A percentile compares a stretch with the other conserved stretches of the same genome.
Evolutionary conservation across 805 yeast species (phyloP).

Genomic region (Jamesozyma lodderae): DNA sequence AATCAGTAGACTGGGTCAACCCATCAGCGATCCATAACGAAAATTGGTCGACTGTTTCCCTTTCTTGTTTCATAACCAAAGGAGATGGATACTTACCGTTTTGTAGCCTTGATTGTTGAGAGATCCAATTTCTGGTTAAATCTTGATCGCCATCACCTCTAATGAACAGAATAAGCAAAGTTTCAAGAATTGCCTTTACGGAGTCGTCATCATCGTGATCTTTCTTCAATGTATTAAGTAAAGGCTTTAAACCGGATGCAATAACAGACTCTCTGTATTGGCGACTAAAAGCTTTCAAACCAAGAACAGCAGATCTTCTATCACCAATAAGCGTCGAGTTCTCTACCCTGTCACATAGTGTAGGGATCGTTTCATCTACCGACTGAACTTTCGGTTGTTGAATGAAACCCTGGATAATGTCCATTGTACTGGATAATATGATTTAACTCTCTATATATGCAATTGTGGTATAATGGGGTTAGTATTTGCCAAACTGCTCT

Average conservation of each 20-base stretch:
- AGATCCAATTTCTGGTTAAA: conserved; percentile 59
- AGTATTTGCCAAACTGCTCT: too few relatives aligned
- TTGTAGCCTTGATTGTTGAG: conserved; percentile 62
- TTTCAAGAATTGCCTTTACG: conserved; percentile 74
- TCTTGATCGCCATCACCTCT: conserved; percentile 58
- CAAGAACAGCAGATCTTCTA: conserved; percentile 83
- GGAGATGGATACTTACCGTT: conserved; percentile 79
- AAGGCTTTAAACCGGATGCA: conserved; percentile 71
- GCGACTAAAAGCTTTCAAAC: conserved; percentile 79
- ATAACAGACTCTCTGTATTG: conserved; percentile 86
- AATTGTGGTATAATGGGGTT: too few relatives aligned
- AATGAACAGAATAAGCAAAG: conserved; percentile 71
- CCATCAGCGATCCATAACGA: conserved; percentile 95
- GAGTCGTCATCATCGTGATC: conserved; percentile 65
- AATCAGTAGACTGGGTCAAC: conserved; percentile 49
- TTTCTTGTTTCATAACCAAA: conserved; percentile 43
- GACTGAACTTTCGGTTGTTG: conserved; percentile 44
- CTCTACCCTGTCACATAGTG: conserved; percentile 76
- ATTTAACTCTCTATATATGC: too few relatives aligned
- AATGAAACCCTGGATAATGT: conserved; percentile 34
- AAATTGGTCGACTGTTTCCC: conserved; percentile 60
- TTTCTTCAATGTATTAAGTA: conserved; percentile 53
- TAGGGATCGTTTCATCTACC: conserved; percentile 78
- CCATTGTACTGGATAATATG: conserved; percentile 29
- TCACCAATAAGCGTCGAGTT: conserved; percentile 78